phyloP scores from a whole-genome alignment of 208 protist species.

The Trypanosoma grayi region DNA sequence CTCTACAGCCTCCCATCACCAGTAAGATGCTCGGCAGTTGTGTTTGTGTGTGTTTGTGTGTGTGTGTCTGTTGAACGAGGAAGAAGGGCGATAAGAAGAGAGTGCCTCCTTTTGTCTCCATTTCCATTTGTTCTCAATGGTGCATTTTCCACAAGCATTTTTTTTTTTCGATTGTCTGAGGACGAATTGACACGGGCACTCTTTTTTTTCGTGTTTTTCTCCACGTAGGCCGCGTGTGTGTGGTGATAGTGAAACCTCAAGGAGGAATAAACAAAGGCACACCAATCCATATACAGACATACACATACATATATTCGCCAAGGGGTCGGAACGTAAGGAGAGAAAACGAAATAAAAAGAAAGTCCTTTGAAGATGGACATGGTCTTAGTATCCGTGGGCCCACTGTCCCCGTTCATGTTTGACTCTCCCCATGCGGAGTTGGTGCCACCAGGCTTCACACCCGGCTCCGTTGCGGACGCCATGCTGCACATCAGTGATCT shows the following conservation, averaged over 20 bases:
- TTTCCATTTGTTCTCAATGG: no score
- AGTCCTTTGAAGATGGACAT: conserved; percentile 37
- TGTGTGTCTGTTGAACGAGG: background rate
- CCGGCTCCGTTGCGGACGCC: conserved; percentile 41
- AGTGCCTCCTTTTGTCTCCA: no score
- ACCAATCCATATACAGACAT: background rate
- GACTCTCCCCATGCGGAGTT: conserved; percentile 26
- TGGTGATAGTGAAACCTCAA: no score
- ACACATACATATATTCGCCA: background rate
- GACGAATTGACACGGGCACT: no score
- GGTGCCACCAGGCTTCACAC: conserved; percentile 27
- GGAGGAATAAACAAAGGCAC: no score
- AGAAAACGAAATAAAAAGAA: conserved; percentile 1
- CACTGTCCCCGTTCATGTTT: conserved; percentile 77
- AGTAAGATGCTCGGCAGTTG: background rate
- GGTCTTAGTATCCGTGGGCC: conserved; percentile 35
- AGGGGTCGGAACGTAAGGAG: background rate
- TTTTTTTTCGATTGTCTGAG: background rate
- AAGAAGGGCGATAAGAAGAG: no score
- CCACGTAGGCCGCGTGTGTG: background rate
- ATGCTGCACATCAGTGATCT: conserved; percentile 49
- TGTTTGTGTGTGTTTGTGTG: background rate
- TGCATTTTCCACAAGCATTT: background rate
- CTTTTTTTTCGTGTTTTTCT: background rate
- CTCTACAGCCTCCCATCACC: conserved; percentile 13